These are phyloP conservation scores for Trichoderma pleuroti DNA, from an alignment of 2,329 filamentous ascomycete species.

Conservation along the genomic window DNA sequence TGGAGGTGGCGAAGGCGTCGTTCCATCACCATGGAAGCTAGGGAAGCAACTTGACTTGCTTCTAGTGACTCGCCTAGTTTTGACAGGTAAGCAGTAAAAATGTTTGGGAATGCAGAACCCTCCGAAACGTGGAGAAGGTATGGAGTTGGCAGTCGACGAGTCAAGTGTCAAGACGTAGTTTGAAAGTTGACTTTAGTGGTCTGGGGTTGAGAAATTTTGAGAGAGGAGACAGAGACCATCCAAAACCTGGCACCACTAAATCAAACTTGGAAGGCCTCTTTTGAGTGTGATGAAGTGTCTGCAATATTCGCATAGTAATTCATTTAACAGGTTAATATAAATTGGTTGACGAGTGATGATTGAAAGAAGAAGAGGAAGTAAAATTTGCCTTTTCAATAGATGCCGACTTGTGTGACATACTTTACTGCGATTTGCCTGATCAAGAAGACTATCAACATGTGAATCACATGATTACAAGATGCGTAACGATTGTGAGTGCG, in stretches of 20 bases:
- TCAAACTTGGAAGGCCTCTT: background rate
- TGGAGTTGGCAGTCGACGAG: background rate
- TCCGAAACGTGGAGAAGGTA: background rate
- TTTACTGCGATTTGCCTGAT: background rate
- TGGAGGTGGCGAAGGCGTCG: background rate
- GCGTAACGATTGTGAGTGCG: background rate
- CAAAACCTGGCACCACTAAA: background rate
- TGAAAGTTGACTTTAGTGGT: background rate
- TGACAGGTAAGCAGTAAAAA: background rate
- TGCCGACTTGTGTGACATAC: background rate
- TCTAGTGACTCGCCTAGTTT: background rate
- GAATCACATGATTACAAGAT: background rate
- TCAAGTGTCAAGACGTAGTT: background rate
- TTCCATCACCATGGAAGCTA: background rate
- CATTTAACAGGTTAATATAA: background rate
- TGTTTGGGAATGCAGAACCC: background rate
- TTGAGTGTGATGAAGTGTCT: background rate
- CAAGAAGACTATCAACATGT: background rate
- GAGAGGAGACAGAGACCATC: background rate
- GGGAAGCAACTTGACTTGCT: background rate
- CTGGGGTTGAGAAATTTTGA: background rate
- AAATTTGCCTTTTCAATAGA: background rate
- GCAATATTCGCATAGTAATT: background rate
- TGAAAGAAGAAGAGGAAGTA: background rate
- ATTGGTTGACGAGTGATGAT: background rate